Evolutionary conservation across 805 yeast genomes (phyloP), one percentile per base, ranked within the genome.

Genomic region (Candida maltosa): DNA sequence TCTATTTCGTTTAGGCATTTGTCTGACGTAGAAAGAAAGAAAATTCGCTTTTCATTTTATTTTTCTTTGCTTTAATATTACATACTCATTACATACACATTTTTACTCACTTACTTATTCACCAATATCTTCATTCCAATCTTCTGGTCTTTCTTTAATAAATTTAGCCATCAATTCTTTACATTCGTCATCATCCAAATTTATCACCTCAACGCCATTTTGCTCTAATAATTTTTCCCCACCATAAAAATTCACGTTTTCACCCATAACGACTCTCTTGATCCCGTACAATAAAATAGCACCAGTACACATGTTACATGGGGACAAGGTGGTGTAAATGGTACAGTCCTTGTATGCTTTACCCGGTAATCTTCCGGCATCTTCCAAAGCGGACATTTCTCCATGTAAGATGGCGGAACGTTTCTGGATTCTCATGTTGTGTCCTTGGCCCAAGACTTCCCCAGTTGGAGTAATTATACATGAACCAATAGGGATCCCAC

Each of bases 281-380:
- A 91, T 74, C 26, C 95, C 96, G 62, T 88, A 91, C 71, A 91
- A 69, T 34, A 91, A 52, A 44, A 91, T 84, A 5, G 97, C 95
- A 15, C 97, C 97, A 4, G 93, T 77, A 58, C 97, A 91, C 97
- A 91, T 91, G 47, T 80, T 74, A 58, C 97, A 91, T 3, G 97
- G 97, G 6, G 95, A 85, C 46, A 91, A 66, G 0, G 96, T 85
- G 20, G 97, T 88, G 63, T 88, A 91, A 75, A 87, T 75, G 16
- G 97, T 93, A 48, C 96, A 83, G 43, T 80, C 73, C 51, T 83
- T 84, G 66, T 91, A 91, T 12, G 75, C 76, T 16, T 71, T 69
- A 4, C 89, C 97, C 16, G 81, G 80, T 38, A 93, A 68, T 51
- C 97, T 75, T 6, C 97, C 97, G 15, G 96, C 94, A 44, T 85